phyloP scores from a whole-genome alignment of 345 rosid species.

The Gossypium arboreum region DNA sequence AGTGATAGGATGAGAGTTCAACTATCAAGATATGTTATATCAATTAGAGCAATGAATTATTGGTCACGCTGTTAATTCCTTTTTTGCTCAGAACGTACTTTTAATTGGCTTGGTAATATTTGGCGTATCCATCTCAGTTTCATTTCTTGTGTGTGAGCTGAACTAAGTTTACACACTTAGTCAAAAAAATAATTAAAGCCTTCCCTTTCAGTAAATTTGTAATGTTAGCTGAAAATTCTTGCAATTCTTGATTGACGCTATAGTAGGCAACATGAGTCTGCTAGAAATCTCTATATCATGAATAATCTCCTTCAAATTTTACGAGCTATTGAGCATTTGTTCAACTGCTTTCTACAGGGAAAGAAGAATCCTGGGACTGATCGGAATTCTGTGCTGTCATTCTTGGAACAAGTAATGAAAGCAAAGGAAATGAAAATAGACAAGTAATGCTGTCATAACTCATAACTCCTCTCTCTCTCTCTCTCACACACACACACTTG shows the following conservation, averaged over 20 bases:
- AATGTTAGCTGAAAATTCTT: background rate
- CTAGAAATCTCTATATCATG: background rate
- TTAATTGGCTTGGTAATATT: background rate
- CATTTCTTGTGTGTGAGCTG: background rate
- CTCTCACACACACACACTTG: background rate
- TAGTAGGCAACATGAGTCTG: background rate
- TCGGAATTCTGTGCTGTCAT: slow-evolving; percentile 47
- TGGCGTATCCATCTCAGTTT: background rate
- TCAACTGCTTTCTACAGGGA: slow-evolving; percentile 49
- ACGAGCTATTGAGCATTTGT: background rate
- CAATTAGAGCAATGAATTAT: background rate
- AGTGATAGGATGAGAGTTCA: background rate
- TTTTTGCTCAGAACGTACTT: background rate
- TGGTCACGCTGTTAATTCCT: background rate
- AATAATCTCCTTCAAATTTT: background rate
- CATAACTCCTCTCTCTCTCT: slow-evolving; percentile 1
- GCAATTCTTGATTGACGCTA: background rate
- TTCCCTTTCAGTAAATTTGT: background rate
- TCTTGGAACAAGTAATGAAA: slow-evolving; percentile 51
- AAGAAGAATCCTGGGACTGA: slow-evolving; percentile 92
- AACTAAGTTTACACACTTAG: background rate
- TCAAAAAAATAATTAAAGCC: too few relatives aligned
- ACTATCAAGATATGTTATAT: background rate
- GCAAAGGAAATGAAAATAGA: slow-evolving; percentile 92
- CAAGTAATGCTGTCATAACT: slow-evolving; percentile 41